phyloP scores from a whole-genome alignment of 495 filamentous ascomycete species.

The Neurospora terricola region DNA sequence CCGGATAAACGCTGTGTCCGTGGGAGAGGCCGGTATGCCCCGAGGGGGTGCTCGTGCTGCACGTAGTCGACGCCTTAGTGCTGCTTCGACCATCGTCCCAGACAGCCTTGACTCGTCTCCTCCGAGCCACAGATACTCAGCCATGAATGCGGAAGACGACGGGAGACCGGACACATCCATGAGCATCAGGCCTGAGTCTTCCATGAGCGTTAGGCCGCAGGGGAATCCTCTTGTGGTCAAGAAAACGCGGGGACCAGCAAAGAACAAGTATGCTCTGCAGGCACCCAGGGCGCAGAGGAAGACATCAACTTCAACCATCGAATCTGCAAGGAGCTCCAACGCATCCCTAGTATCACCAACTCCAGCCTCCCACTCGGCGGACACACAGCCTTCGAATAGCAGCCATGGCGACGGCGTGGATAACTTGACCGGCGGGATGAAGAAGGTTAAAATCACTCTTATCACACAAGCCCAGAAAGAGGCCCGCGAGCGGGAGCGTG shows the following conservation, averaged over 20 bases:
- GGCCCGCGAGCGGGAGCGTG: slow-evolving; percentile 28
- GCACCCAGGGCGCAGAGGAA: slow-evolving; percentile 32
- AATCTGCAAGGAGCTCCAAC: neutral
- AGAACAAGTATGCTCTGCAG: slow-evolving; percentile 11
- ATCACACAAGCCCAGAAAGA: slow-evolving; percentile 63
- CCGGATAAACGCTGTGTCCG: slow-evolving; percentile 25
- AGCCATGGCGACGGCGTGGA: slow-evolving; percentile 41
- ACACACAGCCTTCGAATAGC: neutral
- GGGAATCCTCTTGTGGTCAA: slow-evolving; percentile 28
- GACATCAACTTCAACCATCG: slow-evolving; percentile 15
- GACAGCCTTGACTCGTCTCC: slow-evolving; percentile 10
- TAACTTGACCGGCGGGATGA: slow-evolving; percentile 54
- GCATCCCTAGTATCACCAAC: neutral
- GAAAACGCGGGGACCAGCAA: slow-evolving; percentile 32
- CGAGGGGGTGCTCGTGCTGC: neutral
- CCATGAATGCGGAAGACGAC: slow-evolving; percentile 7
- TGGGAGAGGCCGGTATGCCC: neutral
- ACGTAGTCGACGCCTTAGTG: slow-evolving; percentile 29
- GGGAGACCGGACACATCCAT: slow-evolving; percentile 28
- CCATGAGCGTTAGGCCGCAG: slow-evolving; percentile 24
- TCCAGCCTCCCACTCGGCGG: neutral
- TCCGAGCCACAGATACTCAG: neutral
- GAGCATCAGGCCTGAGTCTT: slow-evolving; percentile 29
- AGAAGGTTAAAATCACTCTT: slow-evolving; percentile 67
- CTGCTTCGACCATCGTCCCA: slow-evolving; percentile 25